Base-by-base conservation (phyloP, 23 red algal genomes). In the Gracilaria caudata region DNA sequence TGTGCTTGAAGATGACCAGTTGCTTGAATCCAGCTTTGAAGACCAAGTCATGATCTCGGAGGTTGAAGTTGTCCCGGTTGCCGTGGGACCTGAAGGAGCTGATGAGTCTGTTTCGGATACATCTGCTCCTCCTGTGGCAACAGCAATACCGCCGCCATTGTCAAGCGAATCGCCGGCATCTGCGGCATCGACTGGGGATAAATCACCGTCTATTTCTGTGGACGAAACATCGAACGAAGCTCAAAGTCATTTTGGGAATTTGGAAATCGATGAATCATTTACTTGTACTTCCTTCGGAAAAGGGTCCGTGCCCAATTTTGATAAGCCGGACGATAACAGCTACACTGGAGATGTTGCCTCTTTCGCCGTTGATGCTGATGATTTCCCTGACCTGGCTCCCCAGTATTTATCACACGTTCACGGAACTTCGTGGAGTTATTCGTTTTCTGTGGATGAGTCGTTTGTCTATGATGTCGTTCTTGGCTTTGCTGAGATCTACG, bases 401-500 rank as follows among this genome's bases (percentile, higher is more conserved):
- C 71, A 89, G 35, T 89, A 79, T 46, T 38, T 79, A 21, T 89
- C 85, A 8, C 74, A 89, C 19, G 61, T 72, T 24, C 55, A 78
- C 61, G 85, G 72, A 19, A 14, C 43, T 36, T 78, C 74, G 30
- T 89, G 85, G 85, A 57, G 64, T 61, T 78, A 79, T 54, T 51
- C 68, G 11, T 43, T 89, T 41, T 51, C 56, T 77, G 85, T 89
- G 34, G 72, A 63, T 38, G 51, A 26, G 3, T 55, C 34, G n/a
- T 54, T 49, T 30, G 20, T 24, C 1, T 89, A 89, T 44, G 71
- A 65, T 36, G 24, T 89, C 32, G 74, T 78, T 64, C 74, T 89
- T 21, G 85, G 68, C 53, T 89, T 78, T 34, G 85, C 85, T 64
- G 85, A 89, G 75, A 60, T 79, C 26, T 79, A 79, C 56, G 61